These are phyloP conservation scores for Wickerhamiella nectarea DNA, from an alignment of 805 yeast genomes.

Conservation along the genomic window DNA sequence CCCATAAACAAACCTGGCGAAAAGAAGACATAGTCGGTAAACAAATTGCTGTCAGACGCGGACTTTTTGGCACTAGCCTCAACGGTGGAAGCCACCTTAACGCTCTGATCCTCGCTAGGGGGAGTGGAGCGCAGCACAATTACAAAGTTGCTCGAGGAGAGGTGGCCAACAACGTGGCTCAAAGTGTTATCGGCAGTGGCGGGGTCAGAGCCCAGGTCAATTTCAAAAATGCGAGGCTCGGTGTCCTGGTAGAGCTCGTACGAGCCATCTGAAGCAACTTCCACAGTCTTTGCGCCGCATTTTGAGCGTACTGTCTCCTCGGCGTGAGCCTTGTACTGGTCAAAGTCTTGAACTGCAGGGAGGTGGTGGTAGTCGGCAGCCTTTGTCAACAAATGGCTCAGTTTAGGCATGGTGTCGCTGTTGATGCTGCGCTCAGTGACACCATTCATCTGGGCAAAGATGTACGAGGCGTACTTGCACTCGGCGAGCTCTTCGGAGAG, in stretches of 20 bases:
- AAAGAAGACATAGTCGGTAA: constrained; percentile 56
- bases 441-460: constrained; percentile 44
- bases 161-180: constrained; percentile 21
- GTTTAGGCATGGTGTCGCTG: constrained; percentile 21
- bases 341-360: constrained; percentile 10
- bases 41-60: constrained; percentile 28
- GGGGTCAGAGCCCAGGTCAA: constrained; percentile 31
- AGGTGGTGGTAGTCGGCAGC: constrained; percentile 12
- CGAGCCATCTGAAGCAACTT: constrained; percentile 32
- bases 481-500: constrained; percentile 13
- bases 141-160: constrained; percentile 26
- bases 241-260: constrained; percentile 48
- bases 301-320: constrained; percentile 24
- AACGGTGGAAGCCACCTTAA: too few relatives aligned
- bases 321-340: constrained; percentile 8
- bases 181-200: constrained; percentile 19
- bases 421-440: constrained; percentile 32
- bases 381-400: constrained; percentile 18
- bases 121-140: constrained; percentile 24
- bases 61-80: constrained; percentile 7
- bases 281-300: constrained; percentile 39
- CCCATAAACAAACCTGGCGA: constrained; percentile 73
- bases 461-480: constrained; percentile 45
- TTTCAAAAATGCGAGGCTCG: constrained; percentile 44
- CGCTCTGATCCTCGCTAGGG: constrained; percentile 6